Evolutionary conservation across 176 grass and related monocot species (phyloP).

Genomic region (Triticum timopheevii): DNA sequence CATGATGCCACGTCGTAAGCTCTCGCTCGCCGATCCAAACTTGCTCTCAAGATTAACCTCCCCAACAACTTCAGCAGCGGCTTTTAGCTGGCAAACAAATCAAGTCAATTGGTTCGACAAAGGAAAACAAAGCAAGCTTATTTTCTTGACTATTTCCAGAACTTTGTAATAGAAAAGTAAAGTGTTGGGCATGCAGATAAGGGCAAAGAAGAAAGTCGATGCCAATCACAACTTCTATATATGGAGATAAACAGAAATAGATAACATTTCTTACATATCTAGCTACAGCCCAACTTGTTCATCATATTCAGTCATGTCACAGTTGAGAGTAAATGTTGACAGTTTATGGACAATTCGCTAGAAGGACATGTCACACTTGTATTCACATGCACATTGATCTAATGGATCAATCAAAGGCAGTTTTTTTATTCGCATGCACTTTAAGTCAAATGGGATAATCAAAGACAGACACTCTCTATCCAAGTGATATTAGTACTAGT

Average conservation of each 20-base stretch:
- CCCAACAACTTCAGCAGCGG: conserved; percentile 77
- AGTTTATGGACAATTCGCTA: conserved; percentile 11
- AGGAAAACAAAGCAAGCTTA: background rate
- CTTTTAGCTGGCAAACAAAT: conserved; percentile 69
- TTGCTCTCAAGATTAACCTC: conserved; percentile 73
- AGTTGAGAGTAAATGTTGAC: background rate
- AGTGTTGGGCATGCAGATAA: background rate
- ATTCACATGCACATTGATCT: conserved; percentile 3
- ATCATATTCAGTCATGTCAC: background rate
- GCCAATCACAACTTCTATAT: background rate
- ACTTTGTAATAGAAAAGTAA: background rate
- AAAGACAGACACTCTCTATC: background rate
- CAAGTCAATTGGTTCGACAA: background rate
- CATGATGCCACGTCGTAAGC: conserved; percentile 92
- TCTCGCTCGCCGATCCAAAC: conserved; percentile 70
- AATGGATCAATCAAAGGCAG: background rate
- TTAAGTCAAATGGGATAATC: background rate
- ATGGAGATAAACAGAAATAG: background rate
- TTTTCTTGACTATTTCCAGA: background rate
- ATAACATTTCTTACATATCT: conserved; percentile 6
- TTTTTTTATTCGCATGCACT: background rate
- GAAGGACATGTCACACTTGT: background rate
- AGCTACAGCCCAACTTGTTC: background rate
- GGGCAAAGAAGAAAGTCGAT: background rate
- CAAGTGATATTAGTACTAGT: background rate